Base-by-base conservation (phyloP, 1,284 basidiomycete species). In the Cutaneotrichosporon sp. region DNA sequence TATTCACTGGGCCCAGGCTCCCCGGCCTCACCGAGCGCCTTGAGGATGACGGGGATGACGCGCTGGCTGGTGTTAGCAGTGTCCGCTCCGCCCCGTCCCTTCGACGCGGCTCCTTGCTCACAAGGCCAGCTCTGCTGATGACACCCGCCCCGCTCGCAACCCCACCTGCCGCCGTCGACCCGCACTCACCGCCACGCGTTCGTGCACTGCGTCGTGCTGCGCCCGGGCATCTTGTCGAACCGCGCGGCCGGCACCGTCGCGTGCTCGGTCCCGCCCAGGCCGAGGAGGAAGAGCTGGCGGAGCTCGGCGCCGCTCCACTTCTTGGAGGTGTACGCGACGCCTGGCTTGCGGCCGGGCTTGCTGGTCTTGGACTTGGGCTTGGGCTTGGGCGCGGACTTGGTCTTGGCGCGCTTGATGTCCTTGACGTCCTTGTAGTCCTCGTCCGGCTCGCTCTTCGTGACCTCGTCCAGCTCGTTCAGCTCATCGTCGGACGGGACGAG, bases 101-200 rank as follows among this genome's bases (percentile, higher is more conserved):
- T n/a, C n/a, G n/a, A n/a, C n/a, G n/a, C n/a, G n/a, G n/a, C n/a
- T n/a, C n/a, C n/a, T n/a, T n/a, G n/a, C n/a, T n/a, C n/a, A n/a
- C n/a, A n/a, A n/a, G n/a, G n/a, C n/a, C n/a, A n/a, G n/a, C n/a
- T n/a, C n/a, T n/a, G n/a, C n/a, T n/a, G n/a, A n/a, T n/a, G n/a
- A n/a, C n/a, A n/a, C n/a, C n/a, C n/a, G n/a, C n/a, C n/a, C n/a
- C n/a, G n/a, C n/a, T 13, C 34, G 11, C 34, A 3, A 4, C 16
- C 34, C 13, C 34, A 36, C 10, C 34, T n/a, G n/a, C n/a, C n/a
- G n/a, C 34, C 34, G 3, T 16, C 34, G 6, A 11, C 4, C n/a
- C n/a, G n/a, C 34, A 50, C 47, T 50, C 47, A 50, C 47, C 47
- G 47, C 47, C 47, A 50, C 11, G 47, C 47, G 18, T 50, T 50